phyloP scores from a whole-genome alignment of 257 asterid genomes.

The Cynanchum wilfordii region DNA sequence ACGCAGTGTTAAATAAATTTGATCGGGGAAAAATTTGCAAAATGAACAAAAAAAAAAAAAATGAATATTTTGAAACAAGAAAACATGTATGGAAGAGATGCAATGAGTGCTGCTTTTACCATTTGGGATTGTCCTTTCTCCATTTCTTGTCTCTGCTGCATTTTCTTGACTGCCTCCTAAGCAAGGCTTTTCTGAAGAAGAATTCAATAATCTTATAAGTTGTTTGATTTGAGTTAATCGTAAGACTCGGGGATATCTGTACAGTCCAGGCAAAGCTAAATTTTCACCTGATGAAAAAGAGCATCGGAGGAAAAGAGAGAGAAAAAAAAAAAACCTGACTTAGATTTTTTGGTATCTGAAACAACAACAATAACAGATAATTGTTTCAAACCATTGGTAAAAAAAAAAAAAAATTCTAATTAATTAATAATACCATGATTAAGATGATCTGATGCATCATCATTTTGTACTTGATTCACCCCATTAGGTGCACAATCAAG shows the following conservation, averaged over 20 bases:
- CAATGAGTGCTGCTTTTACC: constrained; percentile 1
- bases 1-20: no score
- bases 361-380: not conserved
- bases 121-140: constrained; percentile 8
- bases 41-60: no score
- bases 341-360: no score
- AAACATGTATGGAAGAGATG: no score
- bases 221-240: constrained; percentile 30
- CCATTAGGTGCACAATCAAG: not conserved
- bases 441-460: not conserved
- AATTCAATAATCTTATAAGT: constrained; percentile 27
- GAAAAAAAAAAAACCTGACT: no score
- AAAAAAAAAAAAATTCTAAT: not conserved
- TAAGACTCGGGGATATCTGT: constrained; percentile 13
- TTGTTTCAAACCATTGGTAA: no score
- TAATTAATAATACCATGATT: not conserved
- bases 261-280: constrained; percentile 1
- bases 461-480: not conserved
- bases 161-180: not conserved
- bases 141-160: not conserved
- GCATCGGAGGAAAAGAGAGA: no score
- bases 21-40: no score
- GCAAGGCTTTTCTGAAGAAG: constrained; percentile 1
- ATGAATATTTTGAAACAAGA: no score
- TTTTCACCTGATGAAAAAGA: constrained; percentile 5